Percentiles rank a stretch among this genome's conserved stretches.
phyloP scores from a whole-genome alignment of 495 filamentous ascomycete genomes.

The Hyaloscypha bicolor region DNA sequence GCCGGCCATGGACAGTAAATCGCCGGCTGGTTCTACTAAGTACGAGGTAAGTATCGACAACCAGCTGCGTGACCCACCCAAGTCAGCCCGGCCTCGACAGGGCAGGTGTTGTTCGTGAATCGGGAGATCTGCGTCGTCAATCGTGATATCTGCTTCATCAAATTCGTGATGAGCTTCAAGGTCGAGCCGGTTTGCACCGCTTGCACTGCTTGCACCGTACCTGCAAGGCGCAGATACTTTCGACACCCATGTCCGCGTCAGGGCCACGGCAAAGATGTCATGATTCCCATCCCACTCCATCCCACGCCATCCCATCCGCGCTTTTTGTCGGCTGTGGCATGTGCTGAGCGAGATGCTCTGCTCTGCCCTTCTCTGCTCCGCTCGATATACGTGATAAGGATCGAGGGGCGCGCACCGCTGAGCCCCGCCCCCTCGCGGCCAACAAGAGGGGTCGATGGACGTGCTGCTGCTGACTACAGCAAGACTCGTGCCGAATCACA shows the following conservation, averaged over 20 bases:
- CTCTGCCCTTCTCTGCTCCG: neutral
- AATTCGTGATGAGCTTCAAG: neutral
- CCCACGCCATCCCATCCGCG: neutral
- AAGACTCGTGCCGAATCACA: neutral
- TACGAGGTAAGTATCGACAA: neutral
- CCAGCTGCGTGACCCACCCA: neutral
- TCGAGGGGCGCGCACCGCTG: neutral
- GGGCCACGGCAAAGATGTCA: constrained; percentile 3
- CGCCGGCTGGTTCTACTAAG: neutral
- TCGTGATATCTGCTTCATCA: neutral
- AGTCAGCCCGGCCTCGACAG: neutral
- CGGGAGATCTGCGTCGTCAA: too few relatives aligned
- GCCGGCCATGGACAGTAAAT: neutral
- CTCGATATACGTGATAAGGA: constrained; percentile 1
- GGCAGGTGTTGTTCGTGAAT: neutral
- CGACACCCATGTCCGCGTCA: neutral
- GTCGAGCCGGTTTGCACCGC: neutral
- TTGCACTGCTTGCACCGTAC: neutral
- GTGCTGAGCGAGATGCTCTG: neutral
- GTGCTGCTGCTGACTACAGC: neutral
- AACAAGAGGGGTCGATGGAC: neutral
- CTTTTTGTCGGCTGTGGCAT: constrained; percentile 6
- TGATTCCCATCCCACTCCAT: neutral
- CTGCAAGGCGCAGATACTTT: neutral
- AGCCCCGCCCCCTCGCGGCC: neutral